Percentiles rank a stretch among this genome's conserved stretches.
Conservation (phyloP, 306 rosid species). For the Pyrus pyrifolia region DNA sequence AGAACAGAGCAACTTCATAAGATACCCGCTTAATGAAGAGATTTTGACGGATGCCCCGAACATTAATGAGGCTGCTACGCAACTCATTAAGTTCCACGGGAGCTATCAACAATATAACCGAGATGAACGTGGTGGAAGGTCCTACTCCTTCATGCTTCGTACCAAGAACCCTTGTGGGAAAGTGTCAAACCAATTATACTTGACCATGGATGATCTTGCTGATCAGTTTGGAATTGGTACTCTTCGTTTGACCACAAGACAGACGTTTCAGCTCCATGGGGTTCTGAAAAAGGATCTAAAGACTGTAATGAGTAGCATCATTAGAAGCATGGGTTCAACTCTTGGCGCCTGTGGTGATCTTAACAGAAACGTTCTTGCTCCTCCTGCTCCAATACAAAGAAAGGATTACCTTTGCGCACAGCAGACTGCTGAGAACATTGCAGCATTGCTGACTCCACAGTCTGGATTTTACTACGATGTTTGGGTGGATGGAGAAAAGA, state of each 20-base stretch:
- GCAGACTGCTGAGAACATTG: constrained; percentile 87
- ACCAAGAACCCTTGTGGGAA: constrained; percentile 95
- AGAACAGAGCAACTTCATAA: constrained; percentile 86
- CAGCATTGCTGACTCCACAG: constrained; percentile 83
- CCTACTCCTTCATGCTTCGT: constrained; percentile 92
- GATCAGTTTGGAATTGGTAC: constrained; percentile 98
- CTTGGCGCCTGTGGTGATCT: constrained; percentile 98
- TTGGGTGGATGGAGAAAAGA: constrained; percentile 89
- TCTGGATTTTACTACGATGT: constrained; percentile 97
- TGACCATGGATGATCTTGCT: constrained; percentile 99
- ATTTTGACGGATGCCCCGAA: constrained; percentile 80
- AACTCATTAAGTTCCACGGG: constrained; percentile 91
- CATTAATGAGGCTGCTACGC: constrained; percentile 81
- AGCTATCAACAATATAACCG: constrained; percentile 93
- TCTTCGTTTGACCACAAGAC: constrained; percentile 91
- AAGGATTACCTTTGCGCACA: constrained; percentile 97
- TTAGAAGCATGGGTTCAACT: constrained; percentile 79
- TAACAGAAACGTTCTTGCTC: constrained; percentile 96
- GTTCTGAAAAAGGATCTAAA: constrained; percentile 88
- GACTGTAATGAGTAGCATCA: constrained; percentile 76
- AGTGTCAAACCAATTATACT: constrained; percentile 77
- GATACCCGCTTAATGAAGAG: constrained; percentile 94
- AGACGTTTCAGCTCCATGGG: constrained; percentile 96
- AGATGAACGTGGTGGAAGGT: constrained; percentile 77
- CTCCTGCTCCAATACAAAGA: constrained; percentile 76